Evolutionary conservation across 169 alveolate genomes (phyloP), one percentile per base, ranked within the genome.

Genomic region (Plasmodium adleri): DNA sequence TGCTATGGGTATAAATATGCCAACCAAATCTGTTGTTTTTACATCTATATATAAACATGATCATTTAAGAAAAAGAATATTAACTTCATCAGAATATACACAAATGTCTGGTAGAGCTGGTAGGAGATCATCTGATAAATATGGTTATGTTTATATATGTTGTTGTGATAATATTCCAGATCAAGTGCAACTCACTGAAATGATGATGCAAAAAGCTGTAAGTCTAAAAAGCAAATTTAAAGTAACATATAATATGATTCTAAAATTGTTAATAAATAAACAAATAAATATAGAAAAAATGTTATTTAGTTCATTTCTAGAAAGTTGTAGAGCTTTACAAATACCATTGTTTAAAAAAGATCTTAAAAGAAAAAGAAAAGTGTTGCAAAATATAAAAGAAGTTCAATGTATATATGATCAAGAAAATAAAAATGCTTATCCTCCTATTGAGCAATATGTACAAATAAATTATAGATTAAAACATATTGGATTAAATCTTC

Each of bases 71-170:
- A 80, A 93, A 26, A 95, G 98, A 56, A 92, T 94, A 59, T 92
- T 99, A 45, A 94, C 96, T 10, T 96, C 99, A 10, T 95, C 99
- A n/a, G 99, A 99, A 90, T 99, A 99, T 90, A 96, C 99, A 8
- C 91, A 98, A 94, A 99, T 99, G 99, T 97, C 99, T 1, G 99
- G 99, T 3, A 96, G 99, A 88, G 99, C 99, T 3, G 99, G 99
- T 17, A 96, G 99, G 80, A 96, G 99, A 92, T 99, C 99, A 12
- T 95, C 98, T 47, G 99, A 99, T 91, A 89, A 90, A 3, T 95
- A 94, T 64, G 99, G 99, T 10, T 95, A 96, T 88, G 99, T 98
- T 3, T 97, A 97, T 83, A 90, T 99, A 15, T 96, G 96, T 63
- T 90, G 99, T 59, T 92, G 95, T 1, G 97, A 94, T 43, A 95